Conservation (phyloP, 805 yeast genomes). For the Clavispora fructus region DNA sequence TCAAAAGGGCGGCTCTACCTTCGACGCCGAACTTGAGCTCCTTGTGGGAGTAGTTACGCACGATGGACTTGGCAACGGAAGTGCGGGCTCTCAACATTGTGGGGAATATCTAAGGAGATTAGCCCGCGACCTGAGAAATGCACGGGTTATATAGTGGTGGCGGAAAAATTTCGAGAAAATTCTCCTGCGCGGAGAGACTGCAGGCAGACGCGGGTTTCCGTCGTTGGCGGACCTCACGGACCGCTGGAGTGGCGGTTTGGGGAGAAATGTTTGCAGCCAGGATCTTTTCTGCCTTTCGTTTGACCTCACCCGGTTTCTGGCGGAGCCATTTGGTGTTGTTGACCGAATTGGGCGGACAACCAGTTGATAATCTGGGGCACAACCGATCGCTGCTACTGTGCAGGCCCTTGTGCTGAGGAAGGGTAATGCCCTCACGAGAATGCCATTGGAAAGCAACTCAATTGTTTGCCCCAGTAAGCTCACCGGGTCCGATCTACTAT, state of each 20-base stretch:
- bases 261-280: too few species aligned
- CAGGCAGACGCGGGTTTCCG: background rate
- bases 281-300: too few species aligned
- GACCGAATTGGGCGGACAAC: too few species aligned
- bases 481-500: too few species aligned
- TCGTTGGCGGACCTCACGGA: background rate
- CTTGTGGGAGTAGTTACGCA: conserved; percentile 66
- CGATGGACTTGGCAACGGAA: conserved; percentile 35
- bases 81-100: conserved; percentile 49
- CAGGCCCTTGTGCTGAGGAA: too few species aligned
- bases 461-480: too few species aligned
- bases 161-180: conserved; percentile 14
- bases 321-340: too few species aligned
- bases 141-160: conserved; percentile 6
- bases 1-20: conserved; percentile 89
- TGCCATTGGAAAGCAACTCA: too few species aligned
- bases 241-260: background rate
- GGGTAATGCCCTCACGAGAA: too few species aligned
- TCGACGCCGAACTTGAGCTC: conserved; percentile 96
- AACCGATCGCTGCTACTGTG: too few species aligned
- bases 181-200: conserved; percentile 6
- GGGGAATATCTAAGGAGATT: background rate
- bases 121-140: background rate
- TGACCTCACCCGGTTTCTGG: too few species aligned
- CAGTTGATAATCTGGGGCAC: too few species aligned